Evolutionary conservation across 768 basidiomycete genomes (phyloP).

Genomic region (Phaffia australis): DNA sequence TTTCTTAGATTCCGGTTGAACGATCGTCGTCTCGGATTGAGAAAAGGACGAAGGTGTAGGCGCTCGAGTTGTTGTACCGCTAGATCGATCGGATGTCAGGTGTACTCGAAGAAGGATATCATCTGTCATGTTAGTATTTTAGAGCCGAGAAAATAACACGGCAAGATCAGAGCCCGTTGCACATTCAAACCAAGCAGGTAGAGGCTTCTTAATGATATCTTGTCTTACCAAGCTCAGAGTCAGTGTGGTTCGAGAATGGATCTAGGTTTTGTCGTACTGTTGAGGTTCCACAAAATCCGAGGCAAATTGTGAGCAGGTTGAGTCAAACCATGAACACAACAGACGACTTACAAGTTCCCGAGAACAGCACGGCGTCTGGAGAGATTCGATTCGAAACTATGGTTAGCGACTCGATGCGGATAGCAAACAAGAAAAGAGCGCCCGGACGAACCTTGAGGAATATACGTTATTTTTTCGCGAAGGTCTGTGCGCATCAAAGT

Average conservation of each 20-base stretch:
- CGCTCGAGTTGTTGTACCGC: neutral
- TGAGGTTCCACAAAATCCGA: constrained; percentile 18
- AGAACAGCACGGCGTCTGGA: constrained; percentile 55
- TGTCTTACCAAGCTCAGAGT: constrained; percentile 45
- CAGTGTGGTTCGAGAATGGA: constrained; percentile 51
- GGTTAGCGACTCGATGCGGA: neutral
- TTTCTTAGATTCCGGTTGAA: neutral
- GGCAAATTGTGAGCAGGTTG: neutral
- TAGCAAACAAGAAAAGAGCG: neutral
- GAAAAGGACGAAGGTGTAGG: neutral
- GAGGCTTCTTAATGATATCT: too few species aligned
- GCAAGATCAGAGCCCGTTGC: too few species aligned
- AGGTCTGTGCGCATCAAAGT: constrained; percentile 11
- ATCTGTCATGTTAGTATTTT: constrained; percentile 28
- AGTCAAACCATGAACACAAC: neutral
- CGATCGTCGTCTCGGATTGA: neutral
- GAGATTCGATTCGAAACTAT: neutral
- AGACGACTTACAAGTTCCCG: constrained; percentile 44
- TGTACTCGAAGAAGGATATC: constrained; percentile 59
- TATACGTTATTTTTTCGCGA: constrained; percentile 48
- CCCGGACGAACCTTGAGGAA: constrained; percentile 46
- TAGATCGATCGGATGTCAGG: constrained; percentile 39
- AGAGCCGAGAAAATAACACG: too few species aligned
- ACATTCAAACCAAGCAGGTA: too few species aligned
- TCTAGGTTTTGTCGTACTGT: constrained; percentile 57